Conservation (phyloP, 768 basidiomycete genomes). For the Mycena rebaudengoi region DNA sequence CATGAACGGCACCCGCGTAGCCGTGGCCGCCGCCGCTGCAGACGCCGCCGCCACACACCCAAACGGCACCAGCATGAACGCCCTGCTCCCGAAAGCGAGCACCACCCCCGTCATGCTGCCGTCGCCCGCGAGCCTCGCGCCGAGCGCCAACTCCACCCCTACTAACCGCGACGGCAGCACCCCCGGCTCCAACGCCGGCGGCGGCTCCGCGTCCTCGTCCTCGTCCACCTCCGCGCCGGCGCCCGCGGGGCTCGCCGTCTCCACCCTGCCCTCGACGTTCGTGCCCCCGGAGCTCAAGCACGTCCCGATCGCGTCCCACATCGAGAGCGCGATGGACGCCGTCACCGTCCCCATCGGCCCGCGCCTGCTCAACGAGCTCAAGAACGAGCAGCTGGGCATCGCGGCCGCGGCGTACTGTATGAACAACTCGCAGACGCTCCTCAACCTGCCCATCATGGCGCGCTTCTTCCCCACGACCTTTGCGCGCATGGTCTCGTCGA, state of each 20-base stretch:
- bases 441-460: constrained; percentile 73
- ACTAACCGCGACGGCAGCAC: constrained; percentile 67
- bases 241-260: constrained; percentile 39
- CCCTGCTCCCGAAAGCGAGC: constrained; percentile 47
- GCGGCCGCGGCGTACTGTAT: constrained; percentile 56
- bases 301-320: constrained; percentile 50
- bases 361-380: constrained; percentile 50
- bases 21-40: constrained; percentile 51
- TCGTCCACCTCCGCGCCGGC: constrained; percentile 41
- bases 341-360: constrained; percentile 55
- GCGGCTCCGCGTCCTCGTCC: too few relatives aligned
- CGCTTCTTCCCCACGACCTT: constrained; percentile 81
- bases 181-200: constrained; percentile 49
- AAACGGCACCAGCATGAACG: constrained; percentile 27
- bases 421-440: constrained; percentile 56
- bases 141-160: constrained; percentile 83
- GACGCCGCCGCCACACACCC: constrained; percentile 45
- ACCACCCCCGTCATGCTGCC: constrained; percentile 80
- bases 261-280: constrained; percentile 45
- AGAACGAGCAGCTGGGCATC: constrained; percentile 50
- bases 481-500: constrained; percentile 74
- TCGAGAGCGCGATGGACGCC: constrained; percentile 52
- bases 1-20: constrained; percentile 42
- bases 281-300: constrained; percentile 48
- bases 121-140: constrained; percentile 75